Base-by-base conservation (phyloP, 1,284 basidiomycete species). In the Coniferiporia sulphurascens region DNA sequence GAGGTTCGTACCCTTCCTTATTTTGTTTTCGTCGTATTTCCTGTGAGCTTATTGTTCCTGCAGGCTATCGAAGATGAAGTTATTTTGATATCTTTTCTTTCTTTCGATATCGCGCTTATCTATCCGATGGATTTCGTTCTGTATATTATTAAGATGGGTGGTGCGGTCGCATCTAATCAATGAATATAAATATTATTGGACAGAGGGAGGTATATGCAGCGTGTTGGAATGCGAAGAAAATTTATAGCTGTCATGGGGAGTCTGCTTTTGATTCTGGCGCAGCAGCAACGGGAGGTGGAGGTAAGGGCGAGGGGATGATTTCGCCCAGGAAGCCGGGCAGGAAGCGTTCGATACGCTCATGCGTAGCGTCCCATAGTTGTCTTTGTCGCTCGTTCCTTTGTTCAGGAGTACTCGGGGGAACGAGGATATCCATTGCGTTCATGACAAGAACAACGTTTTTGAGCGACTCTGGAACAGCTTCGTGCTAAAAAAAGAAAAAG, bases 381-480 rank as follows among this genome's bases (percentile, higher is more conserved):
- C 80, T 81, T 67, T 95, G 92, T 55, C 80, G 80, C 50, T 85
- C 81, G 52, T 82, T 80, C 50, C 88, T 81, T 44, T 74, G 68
- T 60, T 80, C 79, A 0, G 70, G 66, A 1, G 73, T 65, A 22
- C 79, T 76, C 7, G 91, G 88, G 1, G 90, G 89, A 3, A 93
- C 79, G 19, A 98, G 82, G 57, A 96, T 84, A 3, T 83, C 82
- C 0, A 88, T 87, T 1, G 93, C 91, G 68, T 95, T 87, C 94
- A 99, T 96, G 48, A 99, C 97, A 54, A 99, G 82, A 22, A 99
- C 75, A 36, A 98, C 91, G 71, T 99, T 99, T 76, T 99, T 99
- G 65, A 99, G 80, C 5, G 94, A 95, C 73, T 99, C 97, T 0
- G 92, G 93, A 32, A 98, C 83, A 0, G 95, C 95, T 72, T 99